phyloP scores from a whole-genome alignment of 2,329 filamentous ascomycete genomes.

The Dothistroma pini region DNA sequence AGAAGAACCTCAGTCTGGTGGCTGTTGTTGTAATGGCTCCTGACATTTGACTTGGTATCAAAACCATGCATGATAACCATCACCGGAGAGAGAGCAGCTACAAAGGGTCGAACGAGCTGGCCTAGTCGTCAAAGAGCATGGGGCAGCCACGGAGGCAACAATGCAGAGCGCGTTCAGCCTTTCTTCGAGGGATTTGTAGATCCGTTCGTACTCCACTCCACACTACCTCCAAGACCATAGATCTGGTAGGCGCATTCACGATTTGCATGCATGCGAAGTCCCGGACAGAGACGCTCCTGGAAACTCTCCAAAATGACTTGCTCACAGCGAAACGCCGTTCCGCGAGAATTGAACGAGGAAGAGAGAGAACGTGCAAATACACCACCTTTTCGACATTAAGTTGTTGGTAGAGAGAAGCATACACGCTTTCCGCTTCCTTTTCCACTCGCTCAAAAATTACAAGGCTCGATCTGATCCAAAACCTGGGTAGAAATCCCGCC shows the following conservation, averaged over 20 bases:
- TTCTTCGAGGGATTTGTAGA: background rate
- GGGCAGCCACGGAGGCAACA: too few relatives aligned
- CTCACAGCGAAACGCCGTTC: background rate
- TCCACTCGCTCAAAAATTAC: constrained; percentile 2
- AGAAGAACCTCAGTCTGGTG: background rate
- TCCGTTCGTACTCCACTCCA: background rate
- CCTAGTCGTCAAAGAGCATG: background rate
- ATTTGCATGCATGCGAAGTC: background rate
- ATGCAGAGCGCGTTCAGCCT: background rate
- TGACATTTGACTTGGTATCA: background rate
- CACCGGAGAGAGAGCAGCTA: too few relatives aligned
- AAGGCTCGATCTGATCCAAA: constrained; percentile 4
- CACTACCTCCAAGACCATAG: background rate
- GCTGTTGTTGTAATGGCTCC: background rate
- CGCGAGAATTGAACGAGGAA: background rate
- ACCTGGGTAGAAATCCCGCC: background rate
- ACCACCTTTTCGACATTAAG: background rate
- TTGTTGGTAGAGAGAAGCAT: background rate
- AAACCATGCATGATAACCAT: too few relatives aligned
- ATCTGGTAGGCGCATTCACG: background rate
- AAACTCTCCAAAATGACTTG: background rate
- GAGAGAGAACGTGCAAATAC: background rate
- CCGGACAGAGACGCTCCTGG: background rate
- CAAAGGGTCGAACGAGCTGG: background rate
- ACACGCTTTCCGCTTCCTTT: background rate